These are phyloP conservation scores for Aureobasidium sp. DNA, from an alignment of 2,329 filamentous ascomycete genomes.

Conservation along the genomic window DNA sequence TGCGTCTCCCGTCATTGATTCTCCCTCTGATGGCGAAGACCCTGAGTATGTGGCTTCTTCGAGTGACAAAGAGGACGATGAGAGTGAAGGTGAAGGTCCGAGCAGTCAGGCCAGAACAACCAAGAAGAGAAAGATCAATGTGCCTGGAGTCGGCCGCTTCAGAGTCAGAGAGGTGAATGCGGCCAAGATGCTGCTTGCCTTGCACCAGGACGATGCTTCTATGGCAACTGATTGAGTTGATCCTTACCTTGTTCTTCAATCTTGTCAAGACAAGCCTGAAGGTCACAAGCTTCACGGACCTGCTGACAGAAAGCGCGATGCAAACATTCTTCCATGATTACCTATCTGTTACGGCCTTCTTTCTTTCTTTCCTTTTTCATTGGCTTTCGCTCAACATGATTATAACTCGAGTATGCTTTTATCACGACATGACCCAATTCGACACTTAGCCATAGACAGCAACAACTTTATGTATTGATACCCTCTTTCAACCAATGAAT, in stretches of 20 bases:
- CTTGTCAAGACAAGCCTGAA: background rate
- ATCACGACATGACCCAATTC: background rate
- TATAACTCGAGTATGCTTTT: background rate
- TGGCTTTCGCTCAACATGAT: background rate
- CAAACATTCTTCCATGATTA: background rate
- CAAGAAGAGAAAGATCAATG: constrained; percentile 12
- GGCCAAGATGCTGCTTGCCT: constrained; percentile 5
- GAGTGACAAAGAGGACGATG: constrained; percentile 5
- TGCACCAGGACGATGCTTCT: constrained; percentile 3
- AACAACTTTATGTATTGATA: constrained; percentile 7
- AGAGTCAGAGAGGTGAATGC: constrained; percentile 12
- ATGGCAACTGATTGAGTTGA: background rate
- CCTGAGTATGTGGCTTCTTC: constrained; percentile 1
- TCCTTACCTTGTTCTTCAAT: background rate
- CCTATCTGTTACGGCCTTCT: background rate
- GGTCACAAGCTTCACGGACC: background rate
- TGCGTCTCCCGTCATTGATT: background rate
- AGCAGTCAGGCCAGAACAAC: background rate
- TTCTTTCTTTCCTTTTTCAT: background rate
- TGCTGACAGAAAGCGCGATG: background rate
- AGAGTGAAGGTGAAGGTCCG: background rate
- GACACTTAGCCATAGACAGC: background rate
- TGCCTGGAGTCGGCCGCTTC: constrained; percentile 1
- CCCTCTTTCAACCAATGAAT: background rate
- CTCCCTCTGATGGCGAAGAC: constrained; percentile 6